These are phyloP conservation scores for Coemansia sp. DNA, from an alignment of 192 early-diverging fungal species.

Conservation along the genomic window DNA sequence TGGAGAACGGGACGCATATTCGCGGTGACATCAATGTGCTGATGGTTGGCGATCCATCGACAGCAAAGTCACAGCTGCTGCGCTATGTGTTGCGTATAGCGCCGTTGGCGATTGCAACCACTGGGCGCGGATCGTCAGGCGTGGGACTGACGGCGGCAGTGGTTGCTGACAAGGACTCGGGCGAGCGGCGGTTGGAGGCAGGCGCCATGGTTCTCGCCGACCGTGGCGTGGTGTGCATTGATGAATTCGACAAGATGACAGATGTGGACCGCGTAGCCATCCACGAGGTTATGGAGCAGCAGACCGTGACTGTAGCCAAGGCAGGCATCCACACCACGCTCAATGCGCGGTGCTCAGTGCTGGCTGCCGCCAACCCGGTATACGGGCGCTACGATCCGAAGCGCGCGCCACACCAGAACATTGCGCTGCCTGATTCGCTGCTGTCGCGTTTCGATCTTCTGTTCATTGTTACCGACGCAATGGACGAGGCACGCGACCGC, in stretches of 20 bases:
- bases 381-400: slow-evolving; percentile 87
- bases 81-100: slow-evolving; percentile 94
- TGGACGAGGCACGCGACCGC: slow-evolving; percentile 83
- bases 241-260: slow-evolving; percentile 99
- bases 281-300: slow-evolving; percentile 99
- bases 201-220: slow-evolving; percentile 99
- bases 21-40: slow-evolving; percentile 97
- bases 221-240: slow-evolving; percentile 96
- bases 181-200: slow-evolving; percentile 90
- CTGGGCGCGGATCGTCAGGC: slow-evolving; percentile 93
- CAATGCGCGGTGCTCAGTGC: slow-evolving; percentile 94
- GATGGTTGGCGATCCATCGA: slow-evolving; percentile 98
- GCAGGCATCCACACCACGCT: slow-evolving; percentile 98
- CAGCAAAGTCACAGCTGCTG: slow-evolving; percentile 97
- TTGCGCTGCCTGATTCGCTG: slow-evolving; percentile 92
- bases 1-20: slow-evolving; percentile 93
- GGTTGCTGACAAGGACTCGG: slow-evolving; percentile 91
- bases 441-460: slow-evolving; percentile 97
- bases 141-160: slow-evolving; percentile 98
- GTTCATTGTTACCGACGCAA: slow-evolving; percentile 92
- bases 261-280: slow-evolving; percentile 97
- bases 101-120: slow-evolving; percentile 94
- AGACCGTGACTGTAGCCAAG: slow-evolving; percentile 96
- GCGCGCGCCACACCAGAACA: slow-evolving; percentile 90
- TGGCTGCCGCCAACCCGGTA: slow-evolving; percentile 97